Evolutionary conservation across 192 early-diverging fungal species (phyloP), one percentile per base, ranked within the genome.

Genomic region (Diversispora eburnea): DNA sequence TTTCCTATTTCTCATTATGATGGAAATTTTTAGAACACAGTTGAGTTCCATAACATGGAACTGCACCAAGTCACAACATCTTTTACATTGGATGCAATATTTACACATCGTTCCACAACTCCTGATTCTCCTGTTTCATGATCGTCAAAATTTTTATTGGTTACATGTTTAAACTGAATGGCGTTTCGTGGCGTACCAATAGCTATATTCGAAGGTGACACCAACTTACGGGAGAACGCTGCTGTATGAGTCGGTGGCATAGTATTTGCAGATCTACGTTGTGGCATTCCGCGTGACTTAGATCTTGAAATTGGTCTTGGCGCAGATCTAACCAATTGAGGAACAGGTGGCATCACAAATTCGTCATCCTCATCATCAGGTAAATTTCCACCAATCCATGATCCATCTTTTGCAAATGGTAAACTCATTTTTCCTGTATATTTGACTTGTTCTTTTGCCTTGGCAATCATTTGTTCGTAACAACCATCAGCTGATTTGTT

Each of bases 61-160:
- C 71, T 39, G 46, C 42, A 61, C 71, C 71, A 73, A 52, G 59
- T 73, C 9, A 73, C 61, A 41, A 73, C 71, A 73, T 73, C 71
- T 25, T 61, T 64, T 9, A 59, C 71, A 63, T 73, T 73, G 1
- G 54, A 25, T 15, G 71, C 71, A 63, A 73, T 39, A 25, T 73
- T 63, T 41, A 64, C 61, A 54, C 59, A 61, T 43, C 39, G 19
- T 48, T 51, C 10, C 22, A 73, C 71, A 39, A 73, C 47, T 41
- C 69, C 52, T 19, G 69, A 45, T 15, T 56, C 69, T 19, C 39
- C 55, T 19, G 33, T 45, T 58, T 66, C 63, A 66, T 43, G 39
- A 66, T 47, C 45, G 15, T 22, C 45, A 6, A 66, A 15, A 5
- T 61, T 8, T 61, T 61, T 13, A 61, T 42, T 39, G 19, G 4